A percentile compares a stretch with the other conserved stretches of the same genome.
Evolutionary conservation across 306 rosid species (phyloP).

Genomic region (Vachellia pachyceras): DNA sequence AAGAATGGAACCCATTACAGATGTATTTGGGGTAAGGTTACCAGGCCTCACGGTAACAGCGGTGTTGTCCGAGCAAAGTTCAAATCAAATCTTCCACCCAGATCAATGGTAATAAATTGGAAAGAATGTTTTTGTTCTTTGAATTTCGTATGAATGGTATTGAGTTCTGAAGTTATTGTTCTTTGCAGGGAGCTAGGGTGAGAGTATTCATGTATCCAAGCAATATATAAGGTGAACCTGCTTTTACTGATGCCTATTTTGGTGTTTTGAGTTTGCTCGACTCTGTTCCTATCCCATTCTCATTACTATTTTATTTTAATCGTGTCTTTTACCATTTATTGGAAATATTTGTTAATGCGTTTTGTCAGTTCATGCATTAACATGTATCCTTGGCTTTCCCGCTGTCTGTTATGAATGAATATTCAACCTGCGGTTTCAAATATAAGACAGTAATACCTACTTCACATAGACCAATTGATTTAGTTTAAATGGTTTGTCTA

Average conservation of each 20-base stretch:
- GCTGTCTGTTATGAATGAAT: neutral
- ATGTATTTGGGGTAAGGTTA: slow-evolving; percentile 93
- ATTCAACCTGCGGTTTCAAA: neutral
- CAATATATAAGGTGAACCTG: slow-evolving; percentile 68
- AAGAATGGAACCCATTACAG: slow-evolving; percentile 81
- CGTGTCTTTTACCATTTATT: neutral
- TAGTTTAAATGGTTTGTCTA: no score
- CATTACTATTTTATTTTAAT: neutral
- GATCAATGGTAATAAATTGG: slow-evolving; percentile 67
- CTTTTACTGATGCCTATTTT: neutral
- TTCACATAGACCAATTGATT: no score
- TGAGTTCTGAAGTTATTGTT: slow-evolving; percentile 22
- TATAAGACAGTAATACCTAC: no score
- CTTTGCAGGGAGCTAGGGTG: slow-evolving; percentile 77
- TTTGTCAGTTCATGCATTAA: neutral
- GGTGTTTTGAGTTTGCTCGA: neutral
- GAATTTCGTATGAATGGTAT: neutral
- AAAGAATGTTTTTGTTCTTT: no score
- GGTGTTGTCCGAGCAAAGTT: slow-evolving; percentile 92
- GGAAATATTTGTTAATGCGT: neutral
- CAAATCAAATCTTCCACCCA: slow-evolving; percentile 92
- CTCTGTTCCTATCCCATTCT: neutral
- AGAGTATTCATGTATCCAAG: slow-evolving; percentile 96
- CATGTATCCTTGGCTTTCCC: neutral
- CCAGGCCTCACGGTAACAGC: slow-evolving; percentile 90